Conservation (phyloP, 1,284 basidiomycete genomes). For the Marasmius oreades region DNA sequence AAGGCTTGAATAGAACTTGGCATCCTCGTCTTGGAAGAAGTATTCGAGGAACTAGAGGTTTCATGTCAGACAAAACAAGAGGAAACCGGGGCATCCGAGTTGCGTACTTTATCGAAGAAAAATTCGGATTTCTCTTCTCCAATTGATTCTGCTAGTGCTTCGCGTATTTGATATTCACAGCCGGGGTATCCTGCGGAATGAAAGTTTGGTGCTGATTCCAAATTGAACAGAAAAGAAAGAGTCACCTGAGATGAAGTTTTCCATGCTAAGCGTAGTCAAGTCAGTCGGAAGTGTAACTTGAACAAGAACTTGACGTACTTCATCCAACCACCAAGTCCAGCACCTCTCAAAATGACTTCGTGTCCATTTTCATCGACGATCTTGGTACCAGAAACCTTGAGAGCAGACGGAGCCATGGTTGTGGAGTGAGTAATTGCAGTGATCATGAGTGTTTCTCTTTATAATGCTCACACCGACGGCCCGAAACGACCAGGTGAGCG, state of each 20-base stretch:
- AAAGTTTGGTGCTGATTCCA: no score
- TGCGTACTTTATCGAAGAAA: constrained; percentile 70
- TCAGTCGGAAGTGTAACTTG: background rate
- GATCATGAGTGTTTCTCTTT: no score
- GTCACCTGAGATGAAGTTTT: constrained; percentile 57
- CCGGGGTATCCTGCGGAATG: constrained; percentile 47
- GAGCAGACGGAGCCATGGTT: constrained; percentile 30
- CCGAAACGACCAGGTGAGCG: no score
- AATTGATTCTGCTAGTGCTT: constrained; percentile 59
- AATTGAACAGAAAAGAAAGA: background rate
- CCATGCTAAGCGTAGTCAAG: constrained; percentile 39
- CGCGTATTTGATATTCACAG: constrained; percentile 64
- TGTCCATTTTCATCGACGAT: constrained; percentile 53
- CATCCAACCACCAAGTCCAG: constrained; percentile 71
- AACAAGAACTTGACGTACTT: constrained; percentile 39
- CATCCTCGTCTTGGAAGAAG: constrained; percentile 72
- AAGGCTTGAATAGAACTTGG: constrained; percentile 63
- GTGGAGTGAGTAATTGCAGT: no score
- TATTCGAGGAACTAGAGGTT: constrained; percentile 60
- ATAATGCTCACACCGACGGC: no score
- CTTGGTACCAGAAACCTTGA: constrained; percentile 53
- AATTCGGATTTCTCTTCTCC: constrained; percentile 67
- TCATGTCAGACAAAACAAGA: background rate
- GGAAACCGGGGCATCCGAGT: background rate
- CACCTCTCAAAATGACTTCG: constrained; percentile 60